phyloP scores from a whole-genome alignment of 2,329 filamentous ascomycete species.

The Magnaporthiopsis poae region DNA sequence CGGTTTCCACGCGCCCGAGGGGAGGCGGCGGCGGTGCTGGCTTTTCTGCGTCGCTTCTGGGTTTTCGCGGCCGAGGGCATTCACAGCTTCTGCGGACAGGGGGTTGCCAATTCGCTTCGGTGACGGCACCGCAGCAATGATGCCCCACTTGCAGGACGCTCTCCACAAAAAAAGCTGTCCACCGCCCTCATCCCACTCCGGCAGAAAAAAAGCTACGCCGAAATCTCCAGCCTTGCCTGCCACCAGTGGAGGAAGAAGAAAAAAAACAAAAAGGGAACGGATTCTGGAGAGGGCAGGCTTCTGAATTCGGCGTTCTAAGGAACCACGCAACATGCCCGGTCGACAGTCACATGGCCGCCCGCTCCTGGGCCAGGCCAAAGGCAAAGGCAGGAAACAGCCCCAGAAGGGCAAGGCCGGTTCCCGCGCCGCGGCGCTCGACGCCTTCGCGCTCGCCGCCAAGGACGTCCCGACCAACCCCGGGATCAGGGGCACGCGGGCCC shows the following conservation, averaged over 20 bases:
- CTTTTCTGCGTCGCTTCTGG: neutral
- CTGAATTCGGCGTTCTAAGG: neutral
- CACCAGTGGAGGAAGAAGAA: slow-evolving; percentile 2
- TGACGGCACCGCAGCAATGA: neutral
- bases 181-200: slow-evolving; percentile 13
- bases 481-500: slow-evolving; percentile 27
- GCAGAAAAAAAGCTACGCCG: slow-evolving; percentile 13
- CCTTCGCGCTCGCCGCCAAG: slow-evolving; percentile 47
- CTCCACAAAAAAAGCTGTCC: slow-evolving; percentile 5
- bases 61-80: neutral
- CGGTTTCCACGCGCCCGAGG: neutral
- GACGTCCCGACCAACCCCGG: slow-evolving; percentile 33
- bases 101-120: neutral
- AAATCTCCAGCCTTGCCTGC: neutral
- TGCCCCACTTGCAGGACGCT: neutral
- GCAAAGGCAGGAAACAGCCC: slow-evolving; percentile 17
- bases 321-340: slow-evolving; percentile 37
- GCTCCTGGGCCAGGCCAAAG: slow-evolving; percentile 24
- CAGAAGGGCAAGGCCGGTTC: slow-evolving; percentile 6
- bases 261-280: neutral
- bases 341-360: slow-evolving; percentile 49
- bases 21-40: neutral
- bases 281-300: neutral
- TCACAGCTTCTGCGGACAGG: neutral
- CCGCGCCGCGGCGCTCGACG: slow-evolving; percentile 36